Evolutionary conservation across 208 protist genomes (phyloP), one percentile per base, ranked within the genome.

Genomic region (Crithidia acanthocephali): DNA sequence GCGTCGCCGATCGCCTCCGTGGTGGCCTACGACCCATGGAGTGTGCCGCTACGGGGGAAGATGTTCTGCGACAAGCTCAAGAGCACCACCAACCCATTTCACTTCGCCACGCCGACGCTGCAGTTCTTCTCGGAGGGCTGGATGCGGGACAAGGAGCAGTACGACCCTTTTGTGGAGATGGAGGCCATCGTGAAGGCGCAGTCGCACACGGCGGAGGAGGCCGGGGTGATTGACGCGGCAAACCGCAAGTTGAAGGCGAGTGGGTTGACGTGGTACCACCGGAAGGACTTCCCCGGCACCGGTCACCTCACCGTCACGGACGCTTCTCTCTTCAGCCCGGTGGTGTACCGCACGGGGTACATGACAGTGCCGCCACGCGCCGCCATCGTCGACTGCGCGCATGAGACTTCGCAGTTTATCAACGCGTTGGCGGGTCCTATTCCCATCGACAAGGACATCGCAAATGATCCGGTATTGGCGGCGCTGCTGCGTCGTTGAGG

Each of bases 21-120:
- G 7, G 69, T 84, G 53, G 76, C 72, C 2, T 84, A 83, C 62
- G 91, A 96, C 47, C 91, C 91, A 10, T 96, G 91, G 88, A 70
- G 68, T 45, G 22, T 92, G 2, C 84, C 86, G 7, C 62, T 96
- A 32, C 58, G 60, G n/a, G 71, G 79, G 40, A 55, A 63, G 50
- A 61, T 84, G 61, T 88, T 94, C 56, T 67, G 60, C 47, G 32
- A 79, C 25, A 77, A 77, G 27, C 80, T 92, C n/a, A 50, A 13
- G 0, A 30, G 64, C 22, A 72, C 47, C 23, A 0, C 61, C 9
- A 64, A 74, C 45, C 27, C 30, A 22, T 85, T 81, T 56, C 65
- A 72, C 59, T 78, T 68, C 51, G 81, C 72, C 22, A 87, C 80
- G 4, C 90, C 90, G 10, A 88, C 87, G 1, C 74, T 90, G 8